Conservation (phyloP, 108 stramenopile genomes). For the Pseudonitzschia delicatissima region DNA sequence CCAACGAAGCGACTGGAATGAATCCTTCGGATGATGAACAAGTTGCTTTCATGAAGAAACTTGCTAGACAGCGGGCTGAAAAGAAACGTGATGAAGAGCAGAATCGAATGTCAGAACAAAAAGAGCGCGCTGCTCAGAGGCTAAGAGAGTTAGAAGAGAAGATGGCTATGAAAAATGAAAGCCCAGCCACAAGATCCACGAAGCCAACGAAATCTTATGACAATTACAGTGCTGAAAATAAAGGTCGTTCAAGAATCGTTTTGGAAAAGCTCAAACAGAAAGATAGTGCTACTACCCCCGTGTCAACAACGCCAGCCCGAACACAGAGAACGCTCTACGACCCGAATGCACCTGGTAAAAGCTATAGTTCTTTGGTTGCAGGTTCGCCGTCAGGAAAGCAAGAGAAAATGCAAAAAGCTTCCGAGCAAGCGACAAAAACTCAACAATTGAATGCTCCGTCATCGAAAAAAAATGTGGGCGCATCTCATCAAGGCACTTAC, state of each 20-base stretch:
- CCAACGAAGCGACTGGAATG: not conserved
- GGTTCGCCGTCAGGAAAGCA: slow-evolving; percentile 15
- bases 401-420: slow-evolving; percentile 7
- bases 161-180: slow-evolving; percentile 26
- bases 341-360: slow-evolving; percentile 43
- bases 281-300: not conserved
- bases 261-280: slow-evolving; percentile 10
- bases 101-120: slow-evolving; percentile 42
- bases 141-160: slow-evolving; percentile 66
- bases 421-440: not conserved
- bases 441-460: not conserved
- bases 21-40: slow-evolving; percentile 25
- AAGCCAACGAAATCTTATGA: not conserved
- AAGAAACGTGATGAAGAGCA: slow-evolving; percentile 51
- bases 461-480: slow-evolving; percentile 2
- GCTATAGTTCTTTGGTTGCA: slow-evolving; percentile 41
- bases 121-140: slow-evolving; percentile 46
- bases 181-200: not conserved
- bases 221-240: not conserved
- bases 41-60: slow-evolving; percentile 42
- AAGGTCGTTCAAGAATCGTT: not conserved
- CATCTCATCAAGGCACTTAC: slow-evolving; percentile 4
- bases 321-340: slow-evolving; percentile 46
- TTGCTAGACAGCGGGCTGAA: slow-evolving; percentile 68
- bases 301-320: not conserved